Base-by-base conservation (phyloP, 2,329 filamentous ascomycete species). In the Blastomyces silverae region DNA sequence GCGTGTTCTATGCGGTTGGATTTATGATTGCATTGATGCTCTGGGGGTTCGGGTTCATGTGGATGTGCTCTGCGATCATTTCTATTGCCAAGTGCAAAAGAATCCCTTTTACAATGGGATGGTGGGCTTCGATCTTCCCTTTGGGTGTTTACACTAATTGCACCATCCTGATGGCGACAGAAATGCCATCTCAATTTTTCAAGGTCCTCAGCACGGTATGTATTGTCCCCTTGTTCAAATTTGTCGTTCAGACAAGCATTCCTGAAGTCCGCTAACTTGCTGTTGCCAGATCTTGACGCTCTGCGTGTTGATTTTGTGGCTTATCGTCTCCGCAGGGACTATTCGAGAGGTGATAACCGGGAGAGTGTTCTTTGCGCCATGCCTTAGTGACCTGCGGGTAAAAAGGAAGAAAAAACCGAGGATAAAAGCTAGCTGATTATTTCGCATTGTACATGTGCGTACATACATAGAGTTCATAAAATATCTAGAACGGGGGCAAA, bases 101-200 rank as follows among this genome's bases (percentile, higher is more conserved):
- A 17, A 84, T 86, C 66, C 82, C 83, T 0, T 86, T 87, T 72
- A 86, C 87, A 69, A 84, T 86, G 74, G 84, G 84, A 17, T 85
- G 84, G 84, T 87, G 83, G 84, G 82, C 82, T 2, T 86, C 86
- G 66, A 84, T 81, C 0, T 87, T 87, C 67, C 85, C 84, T 0
- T 69, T 85, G 1, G 85, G 84, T 2, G 84, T 85, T 0, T 86
- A 82, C 71, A 79, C 84, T 0, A 73, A 81, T 10, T 79, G 74
- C 65, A 78, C 77, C 3, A 74, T 75, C 48, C 72, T 75, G 53
- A 71, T 78, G 53, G 83, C 81, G 1, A 74, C 77, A 28, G 81
- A 85, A 66, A 77, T 87, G 66, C 80, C 82, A 0, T 85, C 80
- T 46, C 62, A 71, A 17, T 85, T 87, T 69, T 87, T 87, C 69